Evolutionary conservation across 2,329 filamentous ascomycete genomes (phyloP).

Genomic region (Fusarium penzigii): DNA sequence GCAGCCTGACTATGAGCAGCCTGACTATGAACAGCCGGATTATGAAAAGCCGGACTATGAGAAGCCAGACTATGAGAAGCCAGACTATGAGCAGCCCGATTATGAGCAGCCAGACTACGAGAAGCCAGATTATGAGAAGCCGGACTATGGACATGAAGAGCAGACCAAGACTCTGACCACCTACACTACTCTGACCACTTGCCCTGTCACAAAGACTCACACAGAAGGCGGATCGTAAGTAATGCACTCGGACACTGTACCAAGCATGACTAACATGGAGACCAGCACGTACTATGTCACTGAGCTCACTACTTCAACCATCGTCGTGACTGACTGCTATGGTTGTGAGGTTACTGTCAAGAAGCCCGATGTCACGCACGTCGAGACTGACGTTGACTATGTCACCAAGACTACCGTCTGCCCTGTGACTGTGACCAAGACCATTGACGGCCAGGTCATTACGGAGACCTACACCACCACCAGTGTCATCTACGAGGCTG

Average conservation of each 20-base stretch:
- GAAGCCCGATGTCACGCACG: slow-evolving; percentile 35
- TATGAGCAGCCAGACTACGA: no score
- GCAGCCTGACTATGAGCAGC: no score
- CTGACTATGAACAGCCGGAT: no score
- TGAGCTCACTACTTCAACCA: slow-evolving; percentile 44
- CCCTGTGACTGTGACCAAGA: slow-evolving; percentile 43
- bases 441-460: slow-evolving; percentile 27
- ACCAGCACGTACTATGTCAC: slow-evolving; percentile 44
- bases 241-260: background rate
- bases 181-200: slow-evolving; percentile 46
- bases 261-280: slow-evolving; percentile 16
- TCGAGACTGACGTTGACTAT: slow-evolving; percentile 36
- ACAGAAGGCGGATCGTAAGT: slow-evolving; percentile 43
- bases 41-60: no score
- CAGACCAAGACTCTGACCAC: slow-evolving; percentile 29
- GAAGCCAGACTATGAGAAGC: no score
- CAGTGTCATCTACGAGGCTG: slow-evolving; percentile 30
- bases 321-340: slow-evolving; percentile 43
- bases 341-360: slow-evolving; percentile 40
- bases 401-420: slow-evolving; percentile 46
- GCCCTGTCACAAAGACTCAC: slow-evolving; percentile 46
- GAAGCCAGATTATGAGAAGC: slow-evolving; percentile 1
- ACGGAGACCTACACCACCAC: slow-evolving; percentile 33
- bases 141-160: slow-evolving; percentile 8
- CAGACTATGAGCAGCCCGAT: no score